These are phyloP conservation scores for Nitzschia sp. DNA, from an alignment of 108 stramenopile species.

Conservation along the genomic window DNA sequence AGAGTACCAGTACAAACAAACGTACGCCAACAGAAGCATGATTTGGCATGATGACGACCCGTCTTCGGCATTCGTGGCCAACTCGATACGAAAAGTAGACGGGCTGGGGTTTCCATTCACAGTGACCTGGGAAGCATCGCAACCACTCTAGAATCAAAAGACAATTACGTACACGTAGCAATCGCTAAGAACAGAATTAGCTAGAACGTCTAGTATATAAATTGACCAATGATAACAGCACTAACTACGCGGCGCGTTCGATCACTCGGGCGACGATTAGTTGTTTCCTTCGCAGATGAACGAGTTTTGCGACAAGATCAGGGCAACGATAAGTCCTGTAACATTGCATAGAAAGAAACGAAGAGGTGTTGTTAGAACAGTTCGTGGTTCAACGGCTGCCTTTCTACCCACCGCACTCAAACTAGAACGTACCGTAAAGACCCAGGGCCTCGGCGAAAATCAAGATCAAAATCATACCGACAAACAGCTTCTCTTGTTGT, in stretches of 20 bases:
- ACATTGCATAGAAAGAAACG: not conserved
- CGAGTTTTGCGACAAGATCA: constrained; percentile 95
- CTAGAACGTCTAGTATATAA: constrained; percentile 6
- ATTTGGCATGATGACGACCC: no score
- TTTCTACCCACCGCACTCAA: not conserved
- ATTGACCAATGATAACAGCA: not conserved
- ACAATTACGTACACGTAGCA: not conserved
- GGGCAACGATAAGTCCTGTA: constrained; percentile 92
- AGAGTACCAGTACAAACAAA: no score
- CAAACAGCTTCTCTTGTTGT: constrained; percentile 98
- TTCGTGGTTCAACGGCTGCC: not conserved
- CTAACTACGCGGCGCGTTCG: not conserved
- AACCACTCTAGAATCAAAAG: no score
- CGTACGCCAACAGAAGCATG: no score
- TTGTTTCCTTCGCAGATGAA: constrained; percentile 85
- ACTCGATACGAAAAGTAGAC: no score
- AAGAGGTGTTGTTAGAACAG: not conserved
- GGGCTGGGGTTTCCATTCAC: no score
- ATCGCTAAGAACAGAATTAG: not conserved
- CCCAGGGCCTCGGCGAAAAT: constrained; percentile 99
- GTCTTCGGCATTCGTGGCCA: no score
- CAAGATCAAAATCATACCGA: constrained; percentile 98
- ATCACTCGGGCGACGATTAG: constrained; percentile 11
- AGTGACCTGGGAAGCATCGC: no score
- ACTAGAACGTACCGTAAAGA: constrained; percentile 90